Base-by-base conservation (phyloP, 805 yeast species). In the Candida ponderosae region DNA sequence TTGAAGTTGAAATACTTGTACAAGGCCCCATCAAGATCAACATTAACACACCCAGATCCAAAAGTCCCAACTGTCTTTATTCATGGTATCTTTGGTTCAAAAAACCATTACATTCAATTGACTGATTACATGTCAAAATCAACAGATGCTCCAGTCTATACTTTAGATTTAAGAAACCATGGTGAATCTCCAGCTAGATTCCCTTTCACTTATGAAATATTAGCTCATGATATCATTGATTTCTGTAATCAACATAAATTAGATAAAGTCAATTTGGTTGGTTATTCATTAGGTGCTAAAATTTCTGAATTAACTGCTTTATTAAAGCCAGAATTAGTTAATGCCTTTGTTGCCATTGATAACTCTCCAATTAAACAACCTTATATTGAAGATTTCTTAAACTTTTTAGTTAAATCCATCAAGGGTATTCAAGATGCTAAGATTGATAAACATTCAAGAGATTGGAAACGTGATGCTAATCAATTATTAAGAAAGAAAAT, bases 261-360 rank as follows among this genome's bases (percentile, higher is more conserved):
- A 17, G 40, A 42, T 16, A 50, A 51, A 27, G 51, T 53, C n/a
- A 49, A 51, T 29, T 33, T 60, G 17, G 45, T 59, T 29, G 79
- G 79, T 0, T 75, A 70, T 47, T 69, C 73, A 23, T 63, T 72
- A 65, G 79, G 79, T 5, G 77, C 74, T 13, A 72, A 72, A 38
- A 67, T 67, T 6, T 65, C 72, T 6, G 68, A 72, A 71, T 38
- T 65, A 35, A 61, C 63, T 4, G 54, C 66, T 4, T 49, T 72
- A 36, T 47, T 51, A 40, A 43, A 59, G 32, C 74, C 74, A 2
- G 63, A 60, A 4, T 39, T 57, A 26, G 55, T 70, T 13, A 46
- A 53, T 15, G 56, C 61, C 30, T 51, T 69, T 28, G 57, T 70
- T 8, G 63, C 68, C 18, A 60, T 72, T 8, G 79, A 71, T 40